These are phyloP conservation scores for Aspergillus sp. DNA, from an alignment of 2,329 filamentous ascomycete species.

Conservation along the genomic window DNA sequence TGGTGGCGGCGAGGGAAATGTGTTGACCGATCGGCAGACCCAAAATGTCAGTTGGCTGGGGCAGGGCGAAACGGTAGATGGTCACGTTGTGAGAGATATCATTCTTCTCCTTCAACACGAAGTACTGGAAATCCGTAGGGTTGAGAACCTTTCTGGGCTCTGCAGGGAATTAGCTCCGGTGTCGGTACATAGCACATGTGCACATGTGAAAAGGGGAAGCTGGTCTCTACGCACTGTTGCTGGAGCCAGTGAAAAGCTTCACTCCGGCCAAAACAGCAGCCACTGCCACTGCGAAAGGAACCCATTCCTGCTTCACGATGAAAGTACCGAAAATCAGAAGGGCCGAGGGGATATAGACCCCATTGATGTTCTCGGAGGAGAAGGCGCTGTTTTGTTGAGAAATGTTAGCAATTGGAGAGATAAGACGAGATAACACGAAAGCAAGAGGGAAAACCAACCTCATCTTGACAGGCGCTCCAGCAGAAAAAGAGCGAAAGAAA, in stretches of 20 bases:
- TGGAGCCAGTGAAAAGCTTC: conserved; percentile 61
- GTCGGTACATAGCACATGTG: conserved; percentile 1
- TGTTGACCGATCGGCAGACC: conserved; percentile 98
- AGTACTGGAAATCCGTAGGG: conserved; percentile 83
- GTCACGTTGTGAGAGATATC: conserved; percentile 96
- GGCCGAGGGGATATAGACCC: conserved; percentile 77
- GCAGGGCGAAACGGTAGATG: conserved; percentile 94
- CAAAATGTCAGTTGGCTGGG: conserved; percentile 71
- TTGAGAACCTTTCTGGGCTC: conserved; percentile 79
- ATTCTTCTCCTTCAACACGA: conserved; percentile 90
- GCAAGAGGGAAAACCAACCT: background rate
- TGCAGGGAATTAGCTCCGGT: conserved; percentile 30
- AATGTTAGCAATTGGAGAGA: background rate
- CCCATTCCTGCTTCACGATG: conserved; percentile 74
- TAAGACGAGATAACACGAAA: background rate
- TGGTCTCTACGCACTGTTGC: conserved; percentile 36
- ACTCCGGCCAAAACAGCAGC: conserved; percentile 63
- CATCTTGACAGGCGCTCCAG: background rate
- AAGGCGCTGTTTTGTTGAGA: conserved; percentile 16
- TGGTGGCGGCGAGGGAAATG: conserved; percentile 85
- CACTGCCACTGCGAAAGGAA: conserved; percentile 64
- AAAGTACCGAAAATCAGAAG: conserved; percentile 71
- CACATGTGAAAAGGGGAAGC: background rate
- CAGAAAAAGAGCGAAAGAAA: conserved; percentile 1
- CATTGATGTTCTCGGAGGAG: conserved; percentile 60